These are phyloP conservation scores for Venturia pyrina DNA, from an alignment of 2,329 filamentous ascomycete genomes.

Conservation along the genomic window DNA sequence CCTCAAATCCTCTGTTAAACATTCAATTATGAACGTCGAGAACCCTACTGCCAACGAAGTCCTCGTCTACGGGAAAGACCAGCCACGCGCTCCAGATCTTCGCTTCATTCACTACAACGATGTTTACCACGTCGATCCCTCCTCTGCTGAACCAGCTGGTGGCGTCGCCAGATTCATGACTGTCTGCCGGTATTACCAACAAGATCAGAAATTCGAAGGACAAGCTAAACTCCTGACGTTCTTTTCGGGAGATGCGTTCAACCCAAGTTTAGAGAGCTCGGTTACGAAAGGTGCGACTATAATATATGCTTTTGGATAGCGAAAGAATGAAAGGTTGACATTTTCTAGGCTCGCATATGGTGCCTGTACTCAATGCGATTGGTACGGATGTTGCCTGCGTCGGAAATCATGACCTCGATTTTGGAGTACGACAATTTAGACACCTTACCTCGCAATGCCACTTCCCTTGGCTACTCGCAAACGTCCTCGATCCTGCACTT, in stretches of 20 bases:
- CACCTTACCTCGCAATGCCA: constrained; percentile 63
- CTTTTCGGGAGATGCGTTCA: constrained; percentile 89
- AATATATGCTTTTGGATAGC: background rate
- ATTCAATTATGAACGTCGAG: constrained; percentile 3
- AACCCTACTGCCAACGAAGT: constrained; percentile 23
- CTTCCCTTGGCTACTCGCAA: constrained; percentile 85
- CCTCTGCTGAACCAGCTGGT: constrained; percentile 71
- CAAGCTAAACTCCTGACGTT: constrained; percentile 63
- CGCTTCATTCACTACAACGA: constrained; percentile 89
- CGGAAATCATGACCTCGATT: constrained; percentile 76
- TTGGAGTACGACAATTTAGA: constrained; percentile 72
- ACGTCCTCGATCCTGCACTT: constrained; percentile 74
- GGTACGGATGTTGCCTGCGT: constrained; percentile 73
- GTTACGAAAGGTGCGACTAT: constrained; percentile 68
- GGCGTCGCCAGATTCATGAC: constrained; percentile 74
- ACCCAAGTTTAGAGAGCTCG: constrained; percentile 78
- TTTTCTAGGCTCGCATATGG: constrained; percentile 61
- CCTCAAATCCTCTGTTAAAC: background rate
- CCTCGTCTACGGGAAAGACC: constrained; percentile 13
- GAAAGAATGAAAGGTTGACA: background rate
- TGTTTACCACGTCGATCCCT: constrained; percentile 76
- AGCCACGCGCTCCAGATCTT: constrained; percentile 47
- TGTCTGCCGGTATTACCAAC: constrained; percentile 64
- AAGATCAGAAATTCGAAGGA: constrained; percentile 47
- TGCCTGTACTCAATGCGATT: constrained; percentile 69